A percentile compares a stretch with the other conserved stretches of the same genome.
Conservation (phyloP, 805 yeast species). For the Sungouiozyma intestinalis region DNA sequence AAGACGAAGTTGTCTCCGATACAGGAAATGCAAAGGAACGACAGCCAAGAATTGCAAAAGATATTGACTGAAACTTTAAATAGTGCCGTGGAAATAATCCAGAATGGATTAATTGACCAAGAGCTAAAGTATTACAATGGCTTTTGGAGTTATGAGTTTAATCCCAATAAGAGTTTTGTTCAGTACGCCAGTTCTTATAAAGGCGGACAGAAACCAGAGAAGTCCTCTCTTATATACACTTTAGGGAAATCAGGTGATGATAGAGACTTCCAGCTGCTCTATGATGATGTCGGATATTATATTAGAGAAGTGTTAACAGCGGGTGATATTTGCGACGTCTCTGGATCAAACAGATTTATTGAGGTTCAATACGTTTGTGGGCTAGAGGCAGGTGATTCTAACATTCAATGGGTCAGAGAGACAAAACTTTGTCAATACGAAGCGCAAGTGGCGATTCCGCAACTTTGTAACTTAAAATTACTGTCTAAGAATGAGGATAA, state of each 20-base stretch:
- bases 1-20: constrained; percentile 1
- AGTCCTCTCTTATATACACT: not conserved
- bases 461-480: constrained; percentile 35
- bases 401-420: constrained; percentile 37
- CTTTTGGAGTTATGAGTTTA: constrained; percentile 47
- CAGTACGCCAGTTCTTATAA: constrained; percentile 34
- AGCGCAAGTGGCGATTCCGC: constrained; percentile 40
- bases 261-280: constrained; percentile 22
- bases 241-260: constrained; percentile 13
- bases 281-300: constrained; percentile 29
- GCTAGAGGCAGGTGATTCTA: constrained; percentile 16
- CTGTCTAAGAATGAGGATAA: constrained; percentile 19
- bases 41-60: constrained; percentile 7
- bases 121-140: constrained; percentile 28
- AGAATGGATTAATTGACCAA: constrained; percentile 7
- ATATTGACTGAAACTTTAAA: constrained; percentile 11
- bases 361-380: constrained; percentile 51
- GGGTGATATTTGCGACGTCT: constrained; percentile 55
- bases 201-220: not conserved
- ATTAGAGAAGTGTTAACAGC: constrained; percentile 29
- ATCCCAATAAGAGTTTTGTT: constrained; percentile 37
- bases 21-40: constrained; percentile 5
- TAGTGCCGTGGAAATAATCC: constrained; percentile 12
- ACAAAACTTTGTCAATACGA: constrained; percentile 47
- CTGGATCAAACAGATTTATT: constrained; percentile 39